Conservation (phyloP, 805 yeast species). For the Spathaspora hagerdaliae region DNA sequence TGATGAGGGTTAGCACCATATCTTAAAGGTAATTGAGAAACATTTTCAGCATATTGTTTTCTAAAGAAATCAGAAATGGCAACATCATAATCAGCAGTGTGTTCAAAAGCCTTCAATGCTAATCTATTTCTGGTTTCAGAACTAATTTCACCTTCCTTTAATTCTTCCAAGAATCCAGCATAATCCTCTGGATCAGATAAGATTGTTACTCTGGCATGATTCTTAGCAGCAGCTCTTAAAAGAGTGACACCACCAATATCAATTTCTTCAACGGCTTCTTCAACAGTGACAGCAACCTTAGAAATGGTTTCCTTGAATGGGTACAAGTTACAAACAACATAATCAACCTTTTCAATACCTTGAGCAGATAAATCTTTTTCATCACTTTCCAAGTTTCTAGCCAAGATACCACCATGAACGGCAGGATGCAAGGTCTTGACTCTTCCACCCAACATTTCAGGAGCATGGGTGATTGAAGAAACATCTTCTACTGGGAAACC, state of each 20-base stretch:
- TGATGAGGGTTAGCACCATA: conserved; percentile 99
- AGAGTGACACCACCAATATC: conserved; percentile 97
- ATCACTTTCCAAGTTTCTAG: conserved; percentile 88
- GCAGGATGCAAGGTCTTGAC: conserved; percentile 99
- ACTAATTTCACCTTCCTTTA: conserved; percentile 69
- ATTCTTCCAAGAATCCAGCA: conserved; percentile 79
- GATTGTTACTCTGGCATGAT: conserved; percentile 93
- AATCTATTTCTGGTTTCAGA: conserved; percentile 70
- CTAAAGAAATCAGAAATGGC: conserved; percentile 96
- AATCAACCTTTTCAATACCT: conserved; percentile 93
- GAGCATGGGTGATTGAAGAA: conserved; percentile 92
- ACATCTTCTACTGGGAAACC: conserved; percentile 98
- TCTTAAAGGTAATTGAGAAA: conserved; percentile 87
- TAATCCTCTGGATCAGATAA: conserved; percentile 94
- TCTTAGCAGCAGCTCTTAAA: conserved; percentile 97
- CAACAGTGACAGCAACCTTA: conserved; percentile 90
- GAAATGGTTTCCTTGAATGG: conserved; percentile 98
- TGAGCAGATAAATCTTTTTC: conserved; percentile 84
- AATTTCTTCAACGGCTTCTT: conserved; percentile 97
- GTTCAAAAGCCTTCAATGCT: conserved; percentile 97
- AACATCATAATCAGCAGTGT: conserved; percentile 95
- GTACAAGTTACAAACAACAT: conserved; percentile 94
- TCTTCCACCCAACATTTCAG: conserved; percentile 98
- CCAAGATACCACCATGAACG: conserved; percentile 96
- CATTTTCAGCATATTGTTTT: conserved; percentile 90